Base-by-base conservation (phyloP, 2,329 filamentous ascomycete species). In the Nannizziopsis arthrosporioides region DNA sequence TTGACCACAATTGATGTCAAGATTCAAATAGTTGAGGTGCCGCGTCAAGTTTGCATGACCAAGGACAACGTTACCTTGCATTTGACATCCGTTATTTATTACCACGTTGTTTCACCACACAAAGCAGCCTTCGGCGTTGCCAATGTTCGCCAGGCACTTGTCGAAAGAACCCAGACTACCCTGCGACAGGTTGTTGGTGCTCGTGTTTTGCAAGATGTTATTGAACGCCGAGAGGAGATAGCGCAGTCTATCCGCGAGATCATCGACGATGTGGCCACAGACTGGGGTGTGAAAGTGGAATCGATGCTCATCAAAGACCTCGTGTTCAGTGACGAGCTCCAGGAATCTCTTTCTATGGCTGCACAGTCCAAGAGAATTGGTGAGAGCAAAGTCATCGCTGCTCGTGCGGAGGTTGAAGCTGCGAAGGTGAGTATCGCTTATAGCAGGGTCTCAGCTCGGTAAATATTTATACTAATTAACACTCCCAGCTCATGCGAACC, bases 251-350 rank as follows among this genome's bases (percentile, higher is more conserved):
- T 96, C 54, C 82, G 87, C 54, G 90, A 95, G 68, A 96, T 96
- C 59, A 96, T 98, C 59, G 92, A 96, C 63, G 89, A 95, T 57
- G 92, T 94, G 1, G 90, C 92, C 5, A 73, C 79, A 9, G 87
- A 86, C 52, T 98, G 92, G 92, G 92, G 92, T 69, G 90, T 94
- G 6, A 81, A 86, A 62, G 92, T 96, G 50, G 92, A 96, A 75
- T 89, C 83, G 62, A 98, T 98, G 90, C 81, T 98, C 57, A 90
- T 98, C 77, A 96, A 98, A 73, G 92, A 98, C 68, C 94, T 98
- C 63, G 85, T 96, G 65, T 98, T 98, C 78, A 88, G 81, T 69
- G 81, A 87, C 62, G 92, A 96, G 57, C 76, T 98, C 39, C 92
- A 98, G 69, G 90, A 96, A 62, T 92, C 85, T 14, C 79, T 98